Percentiles rank a stretch among this genome's conserved stretches.
These are phyloP conservation scores for Panus rudis DNA, from an alignment of 768 basidiomycete species.

Conservation along the genomic window DNA sequence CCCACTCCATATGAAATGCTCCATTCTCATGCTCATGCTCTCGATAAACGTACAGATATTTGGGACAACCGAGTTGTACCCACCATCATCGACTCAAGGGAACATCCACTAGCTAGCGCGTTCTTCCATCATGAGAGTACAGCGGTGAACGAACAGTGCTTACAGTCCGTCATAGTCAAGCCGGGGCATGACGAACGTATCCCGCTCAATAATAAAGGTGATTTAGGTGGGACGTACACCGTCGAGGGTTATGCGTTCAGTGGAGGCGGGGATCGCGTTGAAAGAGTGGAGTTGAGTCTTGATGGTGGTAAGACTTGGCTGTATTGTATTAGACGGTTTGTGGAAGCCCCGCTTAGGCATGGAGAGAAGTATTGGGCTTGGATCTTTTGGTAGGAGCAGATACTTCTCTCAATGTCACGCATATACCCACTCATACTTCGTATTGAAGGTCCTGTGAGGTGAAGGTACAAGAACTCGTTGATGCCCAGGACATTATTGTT, in stretches of 20 bases:
- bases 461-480: conserved; percentile 47
- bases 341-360: background rate
- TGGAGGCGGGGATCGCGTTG: conserved; percentile 52
- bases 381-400: background rate
- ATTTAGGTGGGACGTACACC: conserved; percentile 28
- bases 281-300: conserved; percentile 49
- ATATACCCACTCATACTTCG: background rate
- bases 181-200: conserved; percentile 50
- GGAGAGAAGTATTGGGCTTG: no score
- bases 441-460: conserved; percentile 40
- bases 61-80: conserved; percentile 16
- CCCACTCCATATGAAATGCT: background rate
- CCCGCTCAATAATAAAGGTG: conserved; percentile 2
- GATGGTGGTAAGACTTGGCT: conserved; percentile 47
- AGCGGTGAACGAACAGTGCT: conserved; percentile 16
- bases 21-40: no score
- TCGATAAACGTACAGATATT: conserved; percentile 11
- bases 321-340: conserved; percentile 31
- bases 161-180: conserved; percentile 42
- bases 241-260: conserved; percentile 55
- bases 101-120: conserved; percentile 11
- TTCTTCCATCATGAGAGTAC: conserved; percentile 17
- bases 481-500: conserved; percentile 28
- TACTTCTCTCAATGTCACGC: background rate
- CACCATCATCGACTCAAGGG: conserved; percentile 12